Base-by-base conservation (phyloP, 139 green algal species). In the Zygnema circumcarinatum region DNA sequence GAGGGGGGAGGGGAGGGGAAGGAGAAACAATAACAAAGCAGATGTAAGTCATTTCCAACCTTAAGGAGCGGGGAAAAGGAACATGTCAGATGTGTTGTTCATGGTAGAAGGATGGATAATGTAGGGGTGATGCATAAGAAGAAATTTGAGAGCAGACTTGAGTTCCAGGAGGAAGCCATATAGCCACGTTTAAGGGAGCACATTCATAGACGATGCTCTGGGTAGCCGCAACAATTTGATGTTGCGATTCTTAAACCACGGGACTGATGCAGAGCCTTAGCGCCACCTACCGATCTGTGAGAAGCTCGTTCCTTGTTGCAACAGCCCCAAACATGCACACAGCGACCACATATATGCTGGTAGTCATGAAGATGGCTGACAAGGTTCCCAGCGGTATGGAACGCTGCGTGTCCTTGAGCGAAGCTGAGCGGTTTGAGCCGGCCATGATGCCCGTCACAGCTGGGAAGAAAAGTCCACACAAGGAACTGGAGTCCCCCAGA, bases 381-480 rank as follows among this genome's bases (percentile, higher is more conserved):
- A 92, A 68, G 0, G 88, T 92, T 1, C 88, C 88, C 0, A 79
- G 54, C 16, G 88, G 88, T 16, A 92, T 92, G 52, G 88, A 91
- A 7, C 56, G 79, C 84, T 92, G 88, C 0, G 88, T 87, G 52
- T 92, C 86, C 62, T 81, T 87, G n/a, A 92, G 85, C 35, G 42
- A 85, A 1, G 88, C 85, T 21, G 88, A 92, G 33, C 88, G 86
- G 38, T 92, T 92, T 35, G 72, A 89, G 21, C 88, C 88, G 21
- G 88, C 88, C 88, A 92, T 91, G 74, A 92, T 92, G 33, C 88
- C 88, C 2, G 88, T 92, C 33, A 92, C 88, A 1, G 86, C 76
- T 0, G 88, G 88, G 42, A 92, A 92, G 41, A 92, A 92, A 0
- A 92, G 85, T 0, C 84, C 88, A 22, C 87, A 31, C 32, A 92